Base-by-base conservation (phyloP, 129 eudicot species). In the Helianthus annuus region DNA sequence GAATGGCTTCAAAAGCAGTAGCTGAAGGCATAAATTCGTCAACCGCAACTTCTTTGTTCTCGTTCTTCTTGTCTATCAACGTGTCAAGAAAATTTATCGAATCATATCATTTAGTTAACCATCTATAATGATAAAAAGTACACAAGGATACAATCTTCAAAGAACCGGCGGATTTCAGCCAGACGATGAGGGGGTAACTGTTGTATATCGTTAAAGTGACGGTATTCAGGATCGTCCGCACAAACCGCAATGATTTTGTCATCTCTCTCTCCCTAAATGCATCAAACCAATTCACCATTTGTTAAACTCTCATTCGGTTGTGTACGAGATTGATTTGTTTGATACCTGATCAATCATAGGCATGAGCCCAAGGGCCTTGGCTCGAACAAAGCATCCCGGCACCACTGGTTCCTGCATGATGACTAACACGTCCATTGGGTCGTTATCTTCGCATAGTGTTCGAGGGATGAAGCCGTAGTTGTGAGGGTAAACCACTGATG, bases 141-240 rank as follows among this genome's bases (percentile, higher is more conserved):
- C 4, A 32, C 5, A 80, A 89, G 89, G 86, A 83, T 87, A 89
- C 98, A 93, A 32, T 93, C 98, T 77, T 90, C 98, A 77, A 93
- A 93, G 77, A 93, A 93, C 40, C 97, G 96, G 4, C 92, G 92
- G 64, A 93, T 93, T 81, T 93, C 98, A 55, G 84, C 60, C 46
- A 93, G 69, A 72, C 98, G 98, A 81, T 93, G 98, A 40, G 97
- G 97, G 22, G 97, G 86, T 22, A 93, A 86, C 75, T 93, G 92
- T 40, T 83, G 82, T 79, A 93, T 87, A 61, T 93, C 97, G 48
- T 77, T 85, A 74, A 55, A 87, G 74, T 85, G 84, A 42, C 89
- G 85, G 62, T 87, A 90, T 84, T 93, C 98, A 2, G 98, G 97
- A 72, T 93, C 98, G 66, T 92, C 98, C n/a, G 98, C 96, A 76